phyloP scores from a whole-genome alignment of 1,139 yeast genomes.

The Zygosaccharomyces pseudobailii region DNA sequence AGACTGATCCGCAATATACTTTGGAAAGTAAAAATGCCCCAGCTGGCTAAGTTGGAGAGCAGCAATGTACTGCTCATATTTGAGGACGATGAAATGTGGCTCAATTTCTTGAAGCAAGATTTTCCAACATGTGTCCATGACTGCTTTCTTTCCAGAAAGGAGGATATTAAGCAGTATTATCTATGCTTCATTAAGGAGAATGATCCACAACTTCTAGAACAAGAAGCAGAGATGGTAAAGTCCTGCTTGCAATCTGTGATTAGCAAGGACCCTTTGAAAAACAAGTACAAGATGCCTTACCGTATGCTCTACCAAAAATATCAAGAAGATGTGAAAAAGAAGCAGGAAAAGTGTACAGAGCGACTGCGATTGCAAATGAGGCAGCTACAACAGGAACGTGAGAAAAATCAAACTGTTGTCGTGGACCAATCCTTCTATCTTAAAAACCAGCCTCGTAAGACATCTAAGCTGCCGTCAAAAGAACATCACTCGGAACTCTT shows the following conservation, averaged over 20 bases:
- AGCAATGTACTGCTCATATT: slow-evolving; percentile 43
- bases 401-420: slow-evolving; percentile 42
- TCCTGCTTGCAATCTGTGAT: slow-evolving; percentile 12
- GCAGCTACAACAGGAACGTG: slow-evolving; percentile 41
- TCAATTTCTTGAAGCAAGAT: slow-evolving; percentile 41
- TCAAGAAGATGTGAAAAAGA: slow-evolving; percentile 41
- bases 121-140: slow-evolving; percentile 41
- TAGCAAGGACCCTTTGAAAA: slow-evolving; percentile 17
- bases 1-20: slow-evolving; percentile 44
- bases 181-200: slow-evolving; percentile 12
- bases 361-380: slow-evolving; percentile 45
- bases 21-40: slow-evolving; percentile 43
- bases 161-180: slow-evolving; percentile 21
- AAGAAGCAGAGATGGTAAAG: slow-evolving; percentile 13
- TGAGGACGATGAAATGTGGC: slow-evolving; percentile 53
- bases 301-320: slow-evolving; percentile 42
- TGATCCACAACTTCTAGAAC: slow-evolving; percentile 9
- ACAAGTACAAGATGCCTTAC: slow-evolving; percentile 36
- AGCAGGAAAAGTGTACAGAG: slow-evolving; percentile 48
- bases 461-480: slow-evolving; percentile 1
- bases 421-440: slow-evolving; percentile 31
- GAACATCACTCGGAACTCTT: slow-evolving; percentile 18
- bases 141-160: slow-evolving; percentile 19
- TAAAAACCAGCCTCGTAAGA: slow-evolving; percentile 10
- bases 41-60: slow-evolving; percentile 43